phyloP scores from a whole-genome alignment of 306 rosid species.

The Vachellia collinsii region DNA sequence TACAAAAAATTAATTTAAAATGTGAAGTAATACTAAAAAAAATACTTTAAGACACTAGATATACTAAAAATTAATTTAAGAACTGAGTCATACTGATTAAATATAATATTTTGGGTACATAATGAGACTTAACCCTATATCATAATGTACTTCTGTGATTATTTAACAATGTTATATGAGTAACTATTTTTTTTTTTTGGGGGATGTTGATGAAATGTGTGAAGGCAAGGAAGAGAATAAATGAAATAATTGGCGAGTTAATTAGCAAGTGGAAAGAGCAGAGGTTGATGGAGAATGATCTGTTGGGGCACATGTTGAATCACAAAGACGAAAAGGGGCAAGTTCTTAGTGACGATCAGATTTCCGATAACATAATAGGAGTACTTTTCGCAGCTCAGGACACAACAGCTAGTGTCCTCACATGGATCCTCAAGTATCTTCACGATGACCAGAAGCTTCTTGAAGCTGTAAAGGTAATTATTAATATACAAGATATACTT shows the following conservation, averaged over 20 bases:
- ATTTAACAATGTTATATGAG: too few species aligned
- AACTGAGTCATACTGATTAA: too few species aligned
- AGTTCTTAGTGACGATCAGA: slow-evolving; percentile 58
- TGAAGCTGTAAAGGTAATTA: slow-evolving; percentile 60
- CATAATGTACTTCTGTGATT: too few species aligned
- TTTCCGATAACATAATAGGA: slow-evolving; percentile 91
- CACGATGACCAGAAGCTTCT: slow-evolving; percentile 81
- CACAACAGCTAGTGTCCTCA: slow-evolving; percentile 86
- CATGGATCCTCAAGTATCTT: slow-evolving; percentile 92
- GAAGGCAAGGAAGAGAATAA: slow-evolving; percentile 78
- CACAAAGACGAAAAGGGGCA: slow-evolving; percentile 59
- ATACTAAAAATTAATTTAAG: too few species aligned
- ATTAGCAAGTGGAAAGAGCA: slow-evolving; percentile 69
- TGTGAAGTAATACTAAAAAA: too few species aligned
- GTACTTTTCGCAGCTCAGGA: slow-evolving; percentile 95
- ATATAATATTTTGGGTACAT: too few species aligned
- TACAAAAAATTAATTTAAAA: too few species aligned
- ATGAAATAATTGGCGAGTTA: slow-evolving; percentile 65
- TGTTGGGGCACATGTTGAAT: slow-evolving; percentile 65
- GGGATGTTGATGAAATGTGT: not conserved
- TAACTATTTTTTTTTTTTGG: too few species aligned
- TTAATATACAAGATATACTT: too few species aligned
- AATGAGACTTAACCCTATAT: too few species aligned
- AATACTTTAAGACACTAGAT: too few species aligned
- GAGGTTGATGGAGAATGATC: slow-evolving; percentile 54